Percentiles rank a stretch among this genome's conserved stretches.
These are phyloP conservation scores for Pichia sporocuriosa DNA, from an alignment of 805 yeast genomes.

Conservation along the genomic window DNA sequence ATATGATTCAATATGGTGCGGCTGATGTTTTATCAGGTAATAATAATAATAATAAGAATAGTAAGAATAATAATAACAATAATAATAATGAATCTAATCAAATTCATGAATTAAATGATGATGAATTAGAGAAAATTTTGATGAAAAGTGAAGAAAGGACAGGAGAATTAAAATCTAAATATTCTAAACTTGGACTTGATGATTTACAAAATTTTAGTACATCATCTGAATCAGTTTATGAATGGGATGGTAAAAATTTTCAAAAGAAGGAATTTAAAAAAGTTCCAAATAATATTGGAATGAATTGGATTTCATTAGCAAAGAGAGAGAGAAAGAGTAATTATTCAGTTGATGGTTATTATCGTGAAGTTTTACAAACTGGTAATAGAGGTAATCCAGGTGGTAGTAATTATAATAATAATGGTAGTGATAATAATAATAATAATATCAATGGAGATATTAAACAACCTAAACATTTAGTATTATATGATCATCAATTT, in stretches of 20 bases:
- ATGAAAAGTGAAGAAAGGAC: constrained; percentile 60
- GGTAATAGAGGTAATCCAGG: constrained; percentile 47
- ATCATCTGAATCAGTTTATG: constrained; percentile 54
- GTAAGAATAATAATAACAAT: constrained; percentile 18
- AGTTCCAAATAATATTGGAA: no score
- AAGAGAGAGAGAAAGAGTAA: constrained; percentile 73
- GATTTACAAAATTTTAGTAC: constrained; percentile 72
- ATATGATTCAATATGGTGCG: constrained; percentile 83
- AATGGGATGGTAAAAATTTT: constrained; percentile 84
- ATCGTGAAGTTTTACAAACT: constrained; percentile 47
- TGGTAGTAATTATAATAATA: constrained; percentile 1
- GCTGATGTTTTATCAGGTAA: constrained; percentile 46
- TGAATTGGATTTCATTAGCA: constrained; percentile 78
- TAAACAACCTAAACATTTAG: constrained; percentile 75
- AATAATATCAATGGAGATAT: constrained; percentile 21
- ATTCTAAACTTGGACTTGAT: constrained; percentile 61
- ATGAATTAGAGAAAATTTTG: constrained; percentile 58
- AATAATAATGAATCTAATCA: constrained; percentile 16
- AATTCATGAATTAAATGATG: constrained; percentile 34
- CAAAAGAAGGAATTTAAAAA: constrained; percentile 49
- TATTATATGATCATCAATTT: constrained; percentile 86
- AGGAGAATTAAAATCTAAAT: constrained; percentile 51
- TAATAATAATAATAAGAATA: constrained; percentile 2
- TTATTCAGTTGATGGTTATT: constrained; percentile 79
- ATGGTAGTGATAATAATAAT: constrained; percentile 49